These are phyloP conservation scores for Barnettozyma salicaria DNA, from an alignment of 805 yeast species.

Conservation along the genomic window DNA sequence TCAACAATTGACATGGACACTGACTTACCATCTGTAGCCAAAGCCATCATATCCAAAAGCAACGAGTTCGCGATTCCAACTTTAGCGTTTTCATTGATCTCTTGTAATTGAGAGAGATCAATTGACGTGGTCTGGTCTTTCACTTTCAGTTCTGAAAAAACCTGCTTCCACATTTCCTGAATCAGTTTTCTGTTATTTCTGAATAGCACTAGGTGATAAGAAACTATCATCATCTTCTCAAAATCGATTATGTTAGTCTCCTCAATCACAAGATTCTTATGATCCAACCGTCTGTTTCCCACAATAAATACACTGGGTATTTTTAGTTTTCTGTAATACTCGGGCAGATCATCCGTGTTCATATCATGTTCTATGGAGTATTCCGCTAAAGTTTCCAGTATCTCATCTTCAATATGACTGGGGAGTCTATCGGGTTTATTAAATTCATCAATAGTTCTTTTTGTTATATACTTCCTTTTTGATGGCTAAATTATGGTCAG, in stretches of 20 bases:
- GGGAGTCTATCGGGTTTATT: slow-evolving; percentile 33
- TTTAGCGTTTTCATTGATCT: slow-evolving; percentile 28
- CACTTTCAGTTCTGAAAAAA: slow-evolving; percentile 22
- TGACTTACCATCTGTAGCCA: slow-evolving; percentile 35
- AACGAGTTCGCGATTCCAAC: slow-evolving; percentile 28
- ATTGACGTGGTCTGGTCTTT: slow-evolving; percentile 23
- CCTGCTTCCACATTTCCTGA: slow-evolving; percentile 36
- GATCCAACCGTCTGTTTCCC: slow-evolving; percentile 22
- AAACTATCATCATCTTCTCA: slow-evolving; percentile 36
- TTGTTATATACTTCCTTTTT: slow-evolving; percentile 21
- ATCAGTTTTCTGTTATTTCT: slow-evolving; percentile 33
- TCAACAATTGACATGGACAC: slow-evolving; percentile 36
- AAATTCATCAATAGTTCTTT: slow-evolving; percentile 25
- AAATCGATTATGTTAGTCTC: slow-evolving; percentile 43
- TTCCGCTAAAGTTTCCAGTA: slow-evolving; percentile 37
- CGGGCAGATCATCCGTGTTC: slow-evolving; percentile 25
- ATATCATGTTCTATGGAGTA: slow-evolving; percentile 40
- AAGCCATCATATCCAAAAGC: slow-evolving; percentile 41
- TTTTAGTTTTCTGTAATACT: slow-evolving; percentile 27
- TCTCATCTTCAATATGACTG: slow-evolving; percentile 37
- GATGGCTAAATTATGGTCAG: slow-evolving; percentile 2
- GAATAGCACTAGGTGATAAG: slow-evolving; percentile 36
- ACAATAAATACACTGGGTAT: slow-evolving; percentile 27
- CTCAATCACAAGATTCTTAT: slow-evolving; percentile 30
- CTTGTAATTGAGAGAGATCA: slow-evolving; percentile 34